Evolutionary conservation across 805 yeast genomes (phyloP).

Genomic region (Ogataea dorogensis): DNA sequence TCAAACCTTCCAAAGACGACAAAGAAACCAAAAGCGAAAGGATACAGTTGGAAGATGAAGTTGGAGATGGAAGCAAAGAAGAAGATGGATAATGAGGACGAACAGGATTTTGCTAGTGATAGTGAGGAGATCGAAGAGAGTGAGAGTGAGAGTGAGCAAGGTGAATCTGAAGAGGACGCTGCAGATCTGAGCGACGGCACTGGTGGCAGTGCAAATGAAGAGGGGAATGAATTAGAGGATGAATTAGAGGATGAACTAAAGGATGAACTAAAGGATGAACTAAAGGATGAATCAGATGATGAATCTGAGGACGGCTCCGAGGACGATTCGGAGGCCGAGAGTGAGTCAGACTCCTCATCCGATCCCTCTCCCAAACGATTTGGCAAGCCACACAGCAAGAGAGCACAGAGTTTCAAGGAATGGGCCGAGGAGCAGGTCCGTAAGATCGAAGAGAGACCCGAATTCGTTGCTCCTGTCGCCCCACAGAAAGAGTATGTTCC

Average conservation of each 20-base stretch:
- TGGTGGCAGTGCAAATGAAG: no score
- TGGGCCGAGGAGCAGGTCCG: conserved; percentile 85
- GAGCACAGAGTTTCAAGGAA: conserved; percentile 68
- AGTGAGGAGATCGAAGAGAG: conserved; percentile 27
- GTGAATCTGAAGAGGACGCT: conserved; percentile 33
- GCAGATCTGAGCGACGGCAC: no score
- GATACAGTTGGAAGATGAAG: conserved; percentile 72
- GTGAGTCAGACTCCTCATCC: no score
- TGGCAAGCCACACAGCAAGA: conserved; percentile 39
- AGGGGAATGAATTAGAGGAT: no score
- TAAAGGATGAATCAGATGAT: no score
- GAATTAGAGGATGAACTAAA: no score
- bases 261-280: no score
- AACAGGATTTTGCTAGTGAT: conserved; percentile 49
- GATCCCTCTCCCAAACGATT: no score
- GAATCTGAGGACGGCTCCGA: no score
- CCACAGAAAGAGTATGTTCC: conserved; percentile 55
- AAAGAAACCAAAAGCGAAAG: conserved; percentile 51
- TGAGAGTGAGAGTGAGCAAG: conserved; percentile 13
- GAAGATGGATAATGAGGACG: conserved; percentile 50
- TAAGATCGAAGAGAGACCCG: conserved; percentile 59
- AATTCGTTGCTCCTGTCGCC: conserved; percentile 44
- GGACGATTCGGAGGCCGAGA: no score
- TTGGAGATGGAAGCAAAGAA: conserved; percentile 49
- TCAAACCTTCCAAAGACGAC: conserved; percentile 41